These are phyloP conservation scores for Macrolepiota fuliginosa DNA, from an alignment of 768 basidiomycete genomes.

Conservation along the genomic window DNA sequence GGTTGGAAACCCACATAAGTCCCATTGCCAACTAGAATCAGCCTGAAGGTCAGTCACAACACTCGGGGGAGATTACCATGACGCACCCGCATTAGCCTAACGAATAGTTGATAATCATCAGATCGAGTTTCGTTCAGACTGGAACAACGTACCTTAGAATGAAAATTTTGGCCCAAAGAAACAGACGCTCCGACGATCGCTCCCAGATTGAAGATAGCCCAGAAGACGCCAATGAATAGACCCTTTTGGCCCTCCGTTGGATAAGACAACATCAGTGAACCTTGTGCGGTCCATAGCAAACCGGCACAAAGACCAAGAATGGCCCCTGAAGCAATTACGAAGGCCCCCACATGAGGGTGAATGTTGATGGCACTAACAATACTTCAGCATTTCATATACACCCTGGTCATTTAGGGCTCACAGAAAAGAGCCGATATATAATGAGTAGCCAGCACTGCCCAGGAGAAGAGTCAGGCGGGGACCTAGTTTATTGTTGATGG, in stretches of 20 bases:
- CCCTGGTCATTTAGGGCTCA: constrained; percentile 29
- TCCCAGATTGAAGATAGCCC: constrained; percentile 80
- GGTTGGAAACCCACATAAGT: constrained; percentile 56
- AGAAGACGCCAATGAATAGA: constrained; percentile 72
- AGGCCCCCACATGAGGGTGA: constrained; percentile 53
- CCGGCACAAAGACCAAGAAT: constrained; percentile 71
- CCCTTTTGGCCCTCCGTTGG: constrained; percentile 79
- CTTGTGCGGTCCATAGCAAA: constrained; percentile 80
- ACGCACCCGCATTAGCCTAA: constrained; percentile 37
- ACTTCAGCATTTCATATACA: not conserved
- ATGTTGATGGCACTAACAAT: constrained; percentile 61
- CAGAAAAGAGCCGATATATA: constrained; percentile 75
- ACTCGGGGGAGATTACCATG: not conserved
- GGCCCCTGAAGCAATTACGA: constrained; percentile 69
- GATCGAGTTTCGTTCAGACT: not conserved
- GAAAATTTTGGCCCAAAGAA: constrained; percentile 66
- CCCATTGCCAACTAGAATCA: constrained; percentile 54
- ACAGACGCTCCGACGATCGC: constrained; percentile 77
- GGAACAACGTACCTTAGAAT: constrained; percentile 47
- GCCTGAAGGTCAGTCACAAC: not conserved
- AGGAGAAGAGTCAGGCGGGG: constrained; percentile 66
- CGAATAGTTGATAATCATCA: not conserved
- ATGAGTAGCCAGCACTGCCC: constrained; percentile 70
- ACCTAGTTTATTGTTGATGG: constrained; percentile 78
- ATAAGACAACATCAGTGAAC: constrained; percentile 81